Evolutionary conservation across 805 yeast genomes (phyloP).

Genomic region (Ogataea angusta): DNA sequence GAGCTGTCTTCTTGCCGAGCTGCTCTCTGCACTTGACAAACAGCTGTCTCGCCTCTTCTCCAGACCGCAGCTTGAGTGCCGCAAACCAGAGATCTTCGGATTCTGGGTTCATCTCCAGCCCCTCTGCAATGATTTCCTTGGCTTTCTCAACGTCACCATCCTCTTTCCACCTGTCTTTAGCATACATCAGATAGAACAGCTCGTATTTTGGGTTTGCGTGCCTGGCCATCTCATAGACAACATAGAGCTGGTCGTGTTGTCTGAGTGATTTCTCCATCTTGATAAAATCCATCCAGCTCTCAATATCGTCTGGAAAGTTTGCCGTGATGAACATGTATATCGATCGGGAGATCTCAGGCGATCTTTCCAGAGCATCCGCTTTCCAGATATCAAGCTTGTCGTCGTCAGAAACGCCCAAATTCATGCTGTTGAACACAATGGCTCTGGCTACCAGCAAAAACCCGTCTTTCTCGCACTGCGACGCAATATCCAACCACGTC

Average conservation of each 20-base stretch:
- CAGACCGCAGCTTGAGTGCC: conserved; percentile 58
- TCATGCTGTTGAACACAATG: conserved; percentile 45
- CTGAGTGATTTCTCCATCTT: conserved; percentile 30
- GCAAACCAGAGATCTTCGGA: conserved; percentile 68
- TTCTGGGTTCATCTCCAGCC: conserved; percentile 41
- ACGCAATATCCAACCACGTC: conserved; percentile 59
- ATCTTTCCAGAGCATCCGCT: conserved; percentile 34
- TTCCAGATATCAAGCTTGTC: conserved; percentile 32
- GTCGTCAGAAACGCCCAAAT: conserved; percentile 21
- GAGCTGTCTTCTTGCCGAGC: conserved; percentile 33
- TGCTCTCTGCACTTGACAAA: conserved; percentile 28
- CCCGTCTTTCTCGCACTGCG: conserved; percentile 45
- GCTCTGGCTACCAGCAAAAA: conserved; percentile 49
- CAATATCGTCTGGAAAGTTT: conserved; percentile 43
- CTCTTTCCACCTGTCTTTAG: conserved; percentile 61
- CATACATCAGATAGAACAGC: conserved; percentile 61
- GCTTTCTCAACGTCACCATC: conserved; percentile 50
- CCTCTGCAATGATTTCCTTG: conserved; percentile 47
- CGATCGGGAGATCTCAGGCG: conserved; percentile 41
- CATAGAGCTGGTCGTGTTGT: conserved; percentile 34
- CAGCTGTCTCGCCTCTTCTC: conserved; percentile 35
- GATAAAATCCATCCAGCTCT: conserved; percentile 50
- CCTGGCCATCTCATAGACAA: conserved; percentile 53
- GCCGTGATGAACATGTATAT: conserved; percentile 46
- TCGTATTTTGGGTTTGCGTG: conserved; percentile 46